These are phyloP conservation scores for Chytriomyces hyalinus DNA, from an alignment of 192 early-diverging fungal genomes.

Conservation along the genomic window DNA sequence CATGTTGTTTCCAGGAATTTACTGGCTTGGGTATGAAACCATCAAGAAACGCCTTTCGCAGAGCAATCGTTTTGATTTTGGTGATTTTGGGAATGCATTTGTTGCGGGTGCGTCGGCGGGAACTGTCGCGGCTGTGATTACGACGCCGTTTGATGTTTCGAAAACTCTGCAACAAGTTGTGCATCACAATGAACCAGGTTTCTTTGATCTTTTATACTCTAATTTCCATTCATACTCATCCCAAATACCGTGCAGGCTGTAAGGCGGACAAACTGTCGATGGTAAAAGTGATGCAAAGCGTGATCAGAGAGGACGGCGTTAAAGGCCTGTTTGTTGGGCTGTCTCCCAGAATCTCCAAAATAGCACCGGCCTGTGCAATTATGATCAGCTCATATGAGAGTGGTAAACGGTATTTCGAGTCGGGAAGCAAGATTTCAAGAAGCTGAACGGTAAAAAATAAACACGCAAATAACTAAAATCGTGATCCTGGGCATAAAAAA, in stretches of 20 bases:
- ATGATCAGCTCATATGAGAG: conserved; percentile 83
- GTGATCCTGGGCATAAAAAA: too few relatives aligned
- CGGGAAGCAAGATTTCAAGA: conserved; percentile 51
- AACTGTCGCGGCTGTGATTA: conserved; percentile 80
- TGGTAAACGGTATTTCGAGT: too few relatives aligned
- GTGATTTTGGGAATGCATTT: conserved; percentile 75
- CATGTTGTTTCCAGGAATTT: conserved; percentile 59
- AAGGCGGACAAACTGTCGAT: neutral
- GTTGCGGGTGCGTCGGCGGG: conserved; percentile 85
- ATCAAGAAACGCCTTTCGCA: conserved; percentile 50
- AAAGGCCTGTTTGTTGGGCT: conserved; percentile 58
- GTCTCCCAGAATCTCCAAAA: conserved; percentile 82
- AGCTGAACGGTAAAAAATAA: too few relatives aligned
- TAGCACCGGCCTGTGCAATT: conserved; percentile 91
- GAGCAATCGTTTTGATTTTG: neutral
- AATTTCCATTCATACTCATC: conserved; percentile 82
- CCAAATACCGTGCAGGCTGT: neutral
- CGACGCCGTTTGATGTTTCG: conserved; percentile 95
- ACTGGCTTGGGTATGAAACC: conserved; percentile 92
- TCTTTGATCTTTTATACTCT: conserved; percentile 62
- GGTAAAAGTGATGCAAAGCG: conserved; percentile 35
- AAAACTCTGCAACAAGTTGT: conserved; percentile 87
- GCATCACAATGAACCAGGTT: conserved; percentile 36
- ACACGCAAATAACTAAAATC: too few relatives aligned
- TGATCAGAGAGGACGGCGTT: conserved; percentile 40